These are phyloP conservation scores for Tylopilus sp. DNA, from an alignment of 1,284 basidiomycete genomes.

Conservation along the genomic window DNA sequence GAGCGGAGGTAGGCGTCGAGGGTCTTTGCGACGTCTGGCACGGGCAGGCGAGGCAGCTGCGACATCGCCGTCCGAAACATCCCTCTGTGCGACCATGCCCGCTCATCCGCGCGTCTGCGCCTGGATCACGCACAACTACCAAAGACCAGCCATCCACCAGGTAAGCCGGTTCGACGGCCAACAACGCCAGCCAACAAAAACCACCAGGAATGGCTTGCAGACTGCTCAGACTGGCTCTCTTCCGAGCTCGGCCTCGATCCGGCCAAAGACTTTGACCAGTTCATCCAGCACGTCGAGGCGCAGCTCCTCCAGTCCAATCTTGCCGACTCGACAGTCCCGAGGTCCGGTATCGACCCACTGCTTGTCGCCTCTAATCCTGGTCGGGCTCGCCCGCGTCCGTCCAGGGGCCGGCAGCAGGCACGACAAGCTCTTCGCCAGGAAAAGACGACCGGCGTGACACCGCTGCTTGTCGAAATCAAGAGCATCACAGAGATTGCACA, in stretches of 20 bases:
- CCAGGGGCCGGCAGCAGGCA: neutral
- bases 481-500: constrained; percentile 71
- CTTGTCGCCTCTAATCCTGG: constrained; percentile 33
- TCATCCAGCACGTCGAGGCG: constrained; percentile 49
- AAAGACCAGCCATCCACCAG: constrained; percentile 52
- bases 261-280: constrained; percentile 41
- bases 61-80: constrained; percentile 24
- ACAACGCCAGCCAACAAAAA: neutral
- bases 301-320: constrained; percentile 73
- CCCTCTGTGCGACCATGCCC: constrained; percentile 19
- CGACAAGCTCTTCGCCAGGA: constrained; percentile 18
- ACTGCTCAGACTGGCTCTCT: constrained; percentile 62
- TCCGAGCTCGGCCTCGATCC: constrained; percentile 47
- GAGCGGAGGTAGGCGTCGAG: constrained; percentile 79
- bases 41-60: constrained; percentile 64
- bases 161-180: constrained; percentile 31
- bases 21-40: constrained; percentile 77
- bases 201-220: constrained; percentile 65
- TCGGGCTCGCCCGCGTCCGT: neutral
- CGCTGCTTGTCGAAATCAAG: constrained; percentile 65
- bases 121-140: constrained; percentile 50
- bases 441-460: constrained; percentile 37
- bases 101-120: constrained; percentile 26
- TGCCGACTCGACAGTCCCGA: constrained; percentile 59
- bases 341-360: constrained; percentile 60